Evolutionary conservation across 345 rosid genomes (phyloP).

Genomic region (Turnera subulata): DNA sequence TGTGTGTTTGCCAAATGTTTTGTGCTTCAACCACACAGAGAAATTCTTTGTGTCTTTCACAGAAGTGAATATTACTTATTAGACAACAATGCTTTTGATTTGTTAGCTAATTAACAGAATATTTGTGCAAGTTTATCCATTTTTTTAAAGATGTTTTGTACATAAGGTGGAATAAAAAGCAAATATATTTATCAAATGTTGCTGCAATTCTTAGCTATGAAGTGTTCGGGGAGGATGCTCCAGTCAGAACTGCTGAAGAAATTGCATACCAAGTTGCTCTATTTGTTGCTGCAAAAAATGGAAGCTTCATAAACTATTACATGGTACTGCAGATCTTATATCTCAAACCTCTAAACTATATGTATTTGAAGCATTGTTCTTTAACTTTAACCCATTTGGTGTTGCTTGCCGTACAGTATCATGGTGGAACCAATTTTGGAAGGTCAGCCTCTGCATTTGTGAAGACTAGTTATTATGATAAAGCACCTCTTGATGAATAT

Average conservation of each 20-base stretch:
- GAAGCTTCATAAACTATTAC: conserved; percentile 83
- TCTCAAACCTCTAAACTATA: no score
- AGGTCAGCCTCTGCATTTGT: conserved; percentile 55
- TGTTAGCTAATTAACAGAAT: no score
- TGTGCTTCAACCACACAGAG: not conserved
- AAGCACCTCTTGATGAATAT: conserved; percentile 84
- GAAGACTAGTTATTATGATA: conserved; percentile 62
- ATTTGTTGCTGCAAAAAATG: conserved; percentile 61
- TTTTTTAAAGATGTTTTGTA: no score
- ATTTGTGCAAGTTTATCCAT: no score
- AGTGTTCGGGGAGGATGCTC: conserved; percentile 52
- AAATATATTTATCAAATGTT: no score
- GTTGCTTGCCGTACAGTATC: conserved; percentile 57
- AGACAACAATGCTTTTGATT: no score
- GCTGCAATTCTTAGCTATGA: no score
- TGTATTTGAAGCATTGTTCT: not conserved
- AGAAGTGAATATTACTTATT: no score
- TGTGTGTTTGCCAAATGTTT: not conserved
- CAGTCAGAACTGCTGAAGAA: conserved; percentile 56
- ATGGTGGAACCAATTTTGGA: conserved; percentile 89
- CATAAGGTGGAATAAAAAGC: no score
- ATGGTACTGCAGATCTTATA: conserved; percentile 44
- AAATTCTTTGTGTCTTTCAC: conserved; percentile 2
- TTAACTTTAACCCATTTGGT: not conserved
- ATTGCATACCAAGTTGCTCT: conserved; percentile 74